Evolutionary conservation across 116 monocot genomes (phyloP).

Genomic region (Iris pallida): DNA sequence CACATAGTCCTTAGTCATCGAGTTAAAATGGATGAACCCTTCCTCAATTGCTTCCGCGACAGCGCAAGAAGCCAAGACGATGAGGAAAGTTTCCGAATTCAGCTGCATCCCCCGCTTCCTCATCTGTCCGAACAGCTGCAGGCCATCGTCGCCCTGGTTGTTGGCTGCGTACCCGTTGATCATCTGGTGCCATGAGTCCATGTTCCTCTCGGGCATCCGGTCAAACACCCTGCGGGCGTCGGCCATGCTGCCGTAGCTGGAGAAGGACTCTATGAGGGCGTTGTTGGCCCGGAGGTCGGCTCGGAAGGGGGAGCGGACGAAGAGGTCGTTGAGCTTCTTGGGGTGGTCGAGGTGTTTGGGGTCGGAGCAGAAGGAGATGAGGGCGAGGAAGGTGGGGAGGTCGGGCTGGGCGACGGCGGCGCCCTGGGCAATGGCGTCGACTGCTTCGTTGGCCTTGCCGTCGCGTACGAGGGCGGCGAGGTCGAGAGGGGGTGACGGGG

Average conservation of each 20-base stretch:
- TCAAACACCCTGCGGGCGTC: conserved; percentile 80
- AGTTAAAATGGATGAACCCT: conserved; percentile 74
- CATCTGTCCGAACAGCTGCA: conserved; percentile 79
- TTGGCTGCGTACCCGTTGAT: conserved; percentile 65
- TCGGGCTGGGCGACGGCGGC: conserved; percentile 40
- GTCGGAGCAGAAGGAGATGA: conserved; percentile 46
- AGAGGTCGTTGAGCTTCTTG: conserved; percentile 67
- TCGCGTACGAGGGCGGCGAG: conserved; percentile 43
- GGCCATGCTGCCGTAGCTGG: conserved; percentile 42
- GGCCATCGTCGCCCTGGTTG: conserved; percentile 62
- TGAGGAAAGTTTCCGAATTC: conserved; percentile 38
- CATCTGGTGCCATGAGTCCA: conserved; percentile 79
- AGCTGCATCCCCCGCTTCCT: conserved; percentile 50
- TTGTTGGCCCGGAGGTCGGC: conserved; percentile 60
- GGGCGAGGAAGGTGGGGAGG: conserved; percentile 34
- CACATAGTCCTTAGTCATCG: conserved; percentile 70
- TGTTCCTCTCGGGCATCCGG: conserved; percentile 64
- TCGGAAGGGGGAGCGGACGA: conserved; percentile 63
- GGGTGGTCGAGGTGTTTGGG: conserved; percentile 65
- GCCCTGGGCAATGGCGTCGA: conserved; percentile 56
- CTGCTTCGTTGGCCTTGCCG: conserved; percentile 75
- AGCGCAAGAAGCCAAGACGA: conserved; percentile 63
- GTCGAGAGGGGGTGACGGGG: conserved; percentile 51
- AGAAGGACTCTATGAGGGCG: conserved; percentile 54
- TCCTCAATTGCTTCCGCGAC: conserved; percentile 84